Evolutionary conservation across 2,329 filamentous ascomycete species (phyloP), one percentile per base, ranked within the genome.

Genomic region (Chaetothyriales sp.): DNA sequence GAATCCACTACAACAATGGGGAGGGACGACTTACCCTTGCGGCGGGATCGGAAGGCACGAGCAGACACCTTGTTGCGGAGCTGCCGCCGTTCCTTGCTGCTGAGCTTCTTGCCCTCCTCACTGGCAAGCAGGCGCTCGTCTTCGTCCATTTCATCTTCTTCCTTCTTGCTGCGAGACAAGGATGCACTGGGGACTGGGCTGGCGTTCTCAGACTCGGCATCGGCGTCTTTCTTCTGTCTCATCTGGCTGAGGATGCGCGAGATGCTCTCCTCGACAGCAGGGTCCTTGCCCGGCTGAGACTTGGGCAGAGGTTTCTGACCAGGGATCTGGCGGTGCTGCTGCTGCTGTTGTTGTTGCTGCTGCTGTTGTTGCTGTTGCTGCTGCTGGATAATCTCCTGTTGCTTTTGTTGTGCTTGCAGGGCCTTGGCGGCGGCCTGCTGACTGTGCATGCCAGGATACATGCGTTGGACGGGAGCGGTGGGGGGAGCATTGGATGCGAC

Each of bases 11-110:
- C 47, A 18, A 29, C 44, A 20, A 22, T 20, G 40, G 15, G 1
- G 22, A 44, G 43, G 18, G 20, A 43, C 22, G 58, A 65, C 77
- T 76, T 82, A 95, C 90, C 90, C 77, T 98, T 98, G 77, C 92
- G 85, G 62, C 92, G 78, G n/a, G 89, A 95, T 52, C 92, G 85
- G 81, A 98, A 98, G 49, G 90, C 90, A 61, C 92, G 87, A 56
- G 92, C 92, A 44, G 92, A 98, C 4, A 98, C 92, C 73, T 98
- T 98, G 78, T 98, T 98, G 58, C 92, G 82, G n/a, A 98, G 78
- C 70, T 97, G 92, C 60, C 92, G 83, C 55, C 92, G 83, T 71
- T 97, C 89, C 73, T 97, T 97, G 75, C 88, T 94, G 70, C 83
- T 92, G n/a, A 98, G 78, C 75, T 95, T 95, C 82, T 98, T 98